Conservation (phyloP, 306 rosid species). For the Prunus fruticosa region DNA sequence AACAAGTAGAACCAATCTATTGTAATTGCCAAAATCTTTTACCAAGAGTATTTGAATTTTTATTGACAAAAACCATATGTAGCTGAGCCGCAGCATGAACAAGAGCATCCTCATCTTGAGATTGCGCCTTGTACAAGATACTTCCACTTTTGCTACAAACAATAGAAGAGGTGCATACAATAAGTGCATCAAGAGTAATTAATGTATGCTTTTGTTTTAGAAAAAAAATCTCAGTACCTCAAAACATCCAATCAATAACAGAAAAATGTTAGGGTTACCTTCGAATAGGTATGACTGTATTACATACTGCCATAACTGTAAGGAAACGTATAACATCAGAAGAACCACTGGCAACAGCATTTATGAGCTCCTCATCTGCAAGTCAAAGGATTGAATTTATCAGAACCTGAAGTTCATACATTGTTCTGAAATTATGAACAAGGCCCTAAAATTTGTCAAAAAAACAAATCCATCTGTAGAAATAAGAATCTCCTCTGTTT, state of each 20-base stretch:
- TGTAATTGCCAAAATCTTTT: conserved; percentile 24
- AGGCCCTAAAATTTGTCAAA: neutral
- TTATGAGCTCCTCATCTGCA: conserved; percentile 74
- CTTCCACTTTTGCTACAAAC: conserved; percentile 75
- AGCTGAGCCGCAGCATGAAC: conserved; percentile 84
- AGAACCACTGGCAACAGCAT: conserved; percentile 68
- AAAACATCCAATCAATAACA: conserved; percentile 8
- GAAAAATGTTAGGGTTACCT: conserved; percentile 53
- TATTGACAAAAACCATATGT: conserved; percentile 84
- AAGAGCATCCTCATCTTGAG: conserved; percentile 99
- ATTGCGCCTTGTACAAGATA: conserved; percentile 90
- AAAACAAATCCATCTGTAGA: conserved; percentile 4
- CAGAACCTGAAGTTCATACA: conserved; percentile 13
- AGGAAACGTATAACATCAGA: conserved; percentile 73
- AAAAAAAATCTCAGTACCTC: conserved; percentile 11
- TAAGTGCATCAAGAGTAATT: neutral
- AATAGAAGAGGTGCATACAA: conserved; percentile 14
- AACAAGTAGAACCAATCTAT: conserved; percentile 20
- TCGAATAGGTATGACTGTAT: conserved; percentile 76
- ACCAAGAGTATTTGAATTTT: conserved; percentile 73
- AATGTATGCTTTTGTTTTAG: conserved; percentile 5
- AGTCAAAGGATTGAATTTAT: conserved; percentile 33
- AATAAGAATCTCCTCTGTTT: neutral
- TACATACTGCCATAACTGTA: conserved; percentile 92
- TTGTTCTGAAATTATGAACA: conserved; percentile 19